Evolutionary conservation across 495 filamentous ascomycete species (phyloP), one percentile per base, ranked within the genome.

Genomic region (Aspergillus egyptiacus): DNA sequence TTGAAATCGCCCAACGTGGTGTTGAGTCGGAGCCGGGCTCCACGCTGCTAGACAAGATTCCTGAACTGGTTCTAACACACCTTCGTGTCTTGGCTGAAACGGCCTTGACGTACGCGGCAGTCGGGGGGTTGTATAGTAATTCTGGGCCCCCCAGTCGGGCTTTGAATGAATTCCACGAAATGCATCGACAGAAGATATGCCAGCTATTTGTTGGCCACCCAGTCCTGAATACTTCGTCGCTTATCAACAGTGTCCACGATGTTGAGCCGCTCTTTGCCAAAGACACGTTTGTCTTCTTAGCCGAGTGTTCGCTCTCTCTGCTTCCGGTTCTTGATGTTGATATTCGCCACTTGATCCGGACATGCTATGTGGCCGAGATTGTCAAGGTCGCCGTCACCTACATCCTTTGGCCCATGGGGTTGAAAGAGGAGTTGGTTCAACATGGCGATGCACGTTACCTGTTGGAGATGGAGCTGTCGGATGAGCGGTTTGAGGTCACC

Each of bases 321-420:
- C 77, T 81, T 18, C 84, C 88, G 17, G 80, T 84, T 14, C 77
- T 89, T 9, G 64, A 78, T 36, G 74, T 94, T 39, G 83, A 95
- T 43, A 80, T 94, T 24, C 79, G 85, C 50, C 87, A 95, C 67
- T 58, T 97, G 13, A 68, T 97, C 23, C 86, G 86, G 10, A 76
- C 96, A 47, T 97, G 93, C 70, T 96, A 95, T 60, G 75, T 94
- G 30, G 87, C 88, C 22, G 91, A 99, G 67, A 79, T 97, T 34
- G 82, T 90, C 34, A 93, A 95, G 67, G 85, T 89, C 7, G 64
- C 67, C 25, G 63, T 65, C 10, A 73, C 71, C 9, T 74, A 67
- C 48, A 67, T 72, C 17, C 60, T 74, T 18, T 73, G 68, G 63
- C 70, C 69, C 8, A 42, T 66, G 2, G 67, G 63, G 1, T 52